Base-by-base conservation (phyloP, 1,139 yeast species). In the Yamadazyma songkhlaensis region DNA sequence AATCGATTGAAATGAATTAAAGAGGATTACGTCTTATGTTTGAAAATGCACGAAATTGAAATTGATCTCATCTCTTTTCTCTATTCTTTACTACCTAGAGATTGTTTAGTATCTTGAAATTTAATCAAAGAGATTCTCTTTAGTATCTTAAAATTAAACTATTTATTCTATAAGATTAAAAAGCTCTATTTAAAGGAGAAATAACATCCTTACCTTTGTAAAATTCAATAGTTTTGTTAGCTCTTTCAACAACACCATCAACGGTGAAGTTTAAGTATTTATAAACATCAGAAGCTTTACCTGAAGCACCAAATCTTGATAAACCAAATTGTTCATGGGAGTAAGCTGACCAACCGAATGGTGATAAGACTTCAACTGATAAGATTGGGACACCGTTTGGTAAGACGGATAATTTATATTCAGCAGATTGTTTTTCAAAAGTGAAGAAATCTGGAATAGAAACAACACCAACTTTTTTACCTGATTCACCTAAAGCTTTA, bases 241-340 rank as follows among this genome's bases (percentile, higher is more conserved):
- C 97, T 69, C 90, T 88, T 58, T 77, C 73, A 55, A 95, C 92
- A 65, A 94, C 77, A 52, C 96, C 96, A 61, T 88, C 97, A 50
- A 94, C 84, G 40, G 96, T 90, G 76, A 94, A 92, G 50, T 79
- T 96, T 54, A 90, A 87, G 74, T 61, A 72, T 67, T 86, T 79
- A 82, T 81, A 94, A 44, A 92, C 78, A 46, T 85, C 88, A 44
- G 72, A 69, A 59, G 84, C 95, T 64, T 88, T 87, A 64, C 96
- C 98, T 46, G 97, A 89, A 49, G 94, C 95, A 78, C 99, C 99
- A 62, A 92, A 94, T 72, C 89, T 81, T 79, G 89, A 80, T 62
- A 94, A 77, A 67, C 97, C 97, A 59, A 92, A 87, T 67, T 89
- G 95, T 74, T 86, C 95, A 73, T 94, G 98, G 45, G 97, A 81